Evolutionary conservation across 1,284 basidiomycete species (phyloP).

Genomic region (Austroboletus novae-zelandiae): DNA sequence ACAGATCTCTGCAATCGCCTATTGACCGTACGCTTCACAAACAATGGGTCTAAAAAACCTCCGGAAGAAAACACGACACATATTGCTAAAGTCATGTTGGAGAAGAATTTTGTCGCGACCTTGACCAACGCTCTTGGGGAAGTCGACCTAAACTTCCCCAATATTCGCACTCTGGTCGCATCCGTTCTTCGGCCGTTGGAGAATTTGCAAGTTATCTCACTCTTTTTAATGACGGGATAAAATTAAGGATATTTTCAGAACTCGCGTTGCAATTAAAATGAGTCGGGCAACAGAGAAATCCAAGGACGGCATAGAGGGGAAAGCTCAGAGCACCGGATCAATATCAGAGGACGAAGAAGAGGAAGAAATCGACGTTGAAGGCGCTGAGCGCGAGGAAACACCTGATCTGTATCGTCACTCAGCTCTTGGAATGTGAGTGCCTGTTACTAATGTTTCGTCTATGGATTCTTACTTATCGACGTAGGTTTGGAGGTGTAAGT

Average conservation of each 20-base stretch:
- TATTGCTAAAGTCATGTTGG: conserved; percentile 96
- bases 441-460: neutral
- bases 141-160: conserved; percentile 94
- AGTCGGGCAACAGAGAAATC: conserved; percentile 75
- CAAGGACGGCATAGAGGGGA: conserved; percentile 56
- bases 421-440: conserved; percentile 86
- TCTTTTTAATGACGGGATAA: neutral
- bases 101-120: conserved; percentile 93
- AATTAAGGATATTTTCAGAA: conserved; percentile 45
- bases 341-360: conserved; percentile 64
- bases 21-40: conserved; percentile 74
- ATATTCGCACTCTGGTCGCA: conserved; percentile 82
- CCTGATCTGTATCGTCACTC: conserved; percentile 97
- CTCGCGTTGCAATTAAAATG: conserved; percentile 97
- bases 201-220: conserved; percentile 60
- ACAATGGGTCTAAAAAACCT: conserved; percentile 54
- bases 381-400: conserved; percentile 69
- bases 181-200: conserved; percentile 89
- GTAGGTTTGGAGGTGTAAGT: conserved; percentile 78
- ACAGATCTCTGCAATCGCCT: conserved; percentile 88
- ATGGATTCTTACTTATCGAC: conserved; percentile 1
- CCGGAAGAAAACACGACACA: conserved; percentile 86
- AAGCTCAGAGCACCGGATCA: conserved; percentile 56
- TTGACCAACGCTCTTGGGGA: conserved; percentile 90
- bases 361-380: conserved; percentile 47